Base-by-base conservation (phyloP, 306 rosid species). In the Spatholobus suberectus region DNA sequence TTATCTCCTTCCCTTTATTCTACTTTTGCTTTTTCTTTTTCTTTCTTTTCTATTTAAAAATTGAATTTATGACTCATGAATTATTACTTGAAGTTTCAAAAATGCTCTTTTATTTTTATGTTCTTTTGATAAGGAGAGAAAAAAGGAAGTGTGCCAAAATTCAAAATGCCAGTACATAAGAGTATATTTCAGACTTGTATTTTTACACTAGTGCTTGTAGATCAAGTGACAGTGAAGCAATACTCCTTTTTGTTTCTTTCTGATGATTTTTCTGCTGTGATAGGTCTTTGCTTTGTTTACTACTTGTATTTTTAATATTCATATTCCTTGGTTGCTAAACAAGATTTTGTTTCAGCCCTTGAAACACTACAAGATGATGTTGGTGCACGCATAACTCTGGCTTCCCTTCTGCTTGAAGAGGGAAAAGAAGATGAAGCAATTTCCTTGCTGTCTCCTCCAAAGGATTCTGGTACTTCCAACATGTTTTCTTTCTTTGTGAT, bases 391-490 rank as follows among this genome's bases (percentile, higher is more conserved):
- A 86, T 95, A 63, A 84, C 88, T 79, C 87, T 95, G 88, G 90
- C 96, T 82, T 93, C 96, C 81, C 92, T 95, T 83, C 93, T 95
- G 29, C 90, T 95, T 66, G 98, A 93, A 84, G 96, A 95, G 82
- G 90, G 76, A 82, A 90, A 87, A 81, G 89, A 79, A 75, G 94
- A 89, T 77, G 99, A 95, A 81, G 99, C 94, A 68, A 89, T 92
- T 81, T 87, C 88, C 14, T 84, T 95, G 87, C 84, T 93, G 55
- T 88, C 94, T 83, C 97, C 95, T 81, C 94, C 93, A 14, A 79
- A 81, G 37, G 84, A 78, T 81, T 63, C 83, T 54, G 94, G 96
- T 93, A 86, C 63, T 82, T 76, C 27, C 14, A 65, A 21, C 72
- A 59, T 54, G 44, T 80, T 78, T 78, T 75, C 54, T 81, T 68